Evolutionary conservation across 2,329 filamentous ascomycete species (phyloP).

Genomic region (Monilinia vaccinii-corymbosi): DNA sequence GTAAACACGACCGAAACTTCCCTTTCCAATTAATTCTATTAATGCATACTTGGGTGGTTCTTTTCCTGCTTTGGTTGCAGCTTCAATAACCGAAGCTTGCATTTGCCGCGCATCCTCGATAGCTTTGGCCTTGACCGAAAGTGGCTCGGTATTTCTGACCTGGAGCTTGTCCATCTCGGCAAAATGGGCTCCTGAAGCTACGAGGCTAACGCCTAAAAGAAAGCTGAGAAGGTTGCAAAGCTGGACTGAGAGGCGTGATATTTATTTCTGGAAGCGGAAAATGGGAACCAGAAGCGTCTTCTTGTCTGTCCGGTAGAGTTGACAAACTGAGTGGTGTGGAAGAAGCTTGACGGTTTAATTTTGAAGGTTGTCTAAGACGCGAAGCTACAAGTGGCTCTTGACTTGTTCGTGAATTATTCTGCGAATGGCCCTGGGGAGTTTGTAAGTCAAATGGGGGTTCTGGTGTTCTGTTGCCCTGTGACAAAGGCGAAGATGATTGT

Average conservation of each 20-base stretch:
- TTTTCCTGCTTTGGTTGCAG: slow-evolving; percentile 49
- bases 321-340: not conserved
- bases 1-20: slow-evolving; percentile 65
- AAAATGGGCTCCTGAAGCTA: slow-evolving; percentile 4
- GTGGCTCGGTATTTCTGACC: slow-evolving; percentile 14
- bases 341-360: not conserved
- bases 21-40: slow-evolving; percentile 65
- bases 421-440: not conserved
- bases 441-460: not conserved
- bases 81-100: slow-evolving; percentile 54
- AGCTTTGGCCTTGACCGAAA: slow-evolving; percentile 20
- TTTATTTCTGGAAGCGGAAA: not conserved
- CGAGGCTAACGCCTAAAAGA: slow-evolving; percentile 8
- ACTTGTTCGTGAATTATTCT: not conserved
- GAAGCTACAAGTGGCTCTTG: not conserved
- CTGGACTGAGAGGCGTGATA: not conserved
- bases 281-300: not conserved
- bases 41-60: slow-evolving; percentile 59
- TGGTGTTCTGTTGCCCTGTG: not conserved
- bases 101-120: slow-evolving; percentile 63
- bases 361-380: not conserved
- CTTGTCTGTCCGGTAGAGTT: not conserved
- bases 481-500: not conserved
- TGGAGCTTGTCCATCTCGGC: slow-evolving; percentile 13
- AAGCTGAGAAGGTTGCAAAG: not conserved